These are phyloP conservation scores for Neurospora pannonica DNA, from an alignment of 495 filamentous ascomycete genomes.

Conservation along the genomic window DNA sequence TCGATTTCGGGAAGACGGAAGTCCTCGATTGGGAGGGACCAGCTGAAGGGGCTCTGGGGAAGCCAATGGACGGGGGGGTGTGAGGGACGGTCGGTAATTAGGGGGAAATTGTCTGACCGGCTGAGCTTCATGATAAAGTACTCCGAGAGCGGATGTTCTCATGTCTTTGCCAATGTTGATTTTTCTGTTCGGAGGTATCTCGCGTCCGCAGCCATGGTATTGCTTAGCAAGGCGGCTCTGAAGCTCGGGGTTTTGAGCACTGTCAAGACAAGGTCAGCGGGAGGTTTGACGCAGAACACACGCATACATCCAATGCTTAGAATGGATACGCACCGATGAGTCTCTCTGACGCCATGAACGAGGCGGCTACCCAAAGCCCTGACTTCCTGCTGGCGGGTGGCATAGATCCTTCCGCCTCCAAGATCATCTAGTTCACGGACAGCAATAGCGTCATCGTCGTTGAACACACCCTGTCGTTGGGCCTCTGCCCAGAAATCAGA, in stretches of 20 bases:
- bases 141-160: background rate
- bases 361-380: background rate
- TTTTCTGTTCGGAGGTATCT: background rate
- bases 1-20: background rate
- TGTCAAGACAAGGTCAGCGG: background rate
- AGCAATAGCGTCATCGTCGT: slow-evolving; percentile 17
- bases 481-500: background rate
- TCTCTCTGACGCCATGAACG: background rate
- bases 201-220: background rate
- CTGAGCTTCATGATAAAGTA: background rate
- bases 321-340: background rate
- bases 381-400: background rate
- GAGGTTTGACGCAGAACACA: background rate
- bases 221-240: background rate
- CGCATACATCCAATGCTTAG: background rate
- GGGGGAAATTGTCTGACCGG: background rate
- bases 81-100: background rate
- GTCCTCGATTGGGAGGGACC: background rate
- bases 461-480: slow-evolving; percentile 3
- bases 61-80: background rate
- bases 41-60: background rate
- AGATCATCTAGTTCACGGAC: slow-evolving; percentile 20
- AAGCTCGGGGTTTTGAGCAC: background rate
- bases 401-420: slow-evolving; percentile 16
- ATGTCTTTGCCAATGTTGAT: background rate